phyloP scores from a whole-genome alignment of 179 eudicot genomes.

The Kewa caespitosa region DNA sequence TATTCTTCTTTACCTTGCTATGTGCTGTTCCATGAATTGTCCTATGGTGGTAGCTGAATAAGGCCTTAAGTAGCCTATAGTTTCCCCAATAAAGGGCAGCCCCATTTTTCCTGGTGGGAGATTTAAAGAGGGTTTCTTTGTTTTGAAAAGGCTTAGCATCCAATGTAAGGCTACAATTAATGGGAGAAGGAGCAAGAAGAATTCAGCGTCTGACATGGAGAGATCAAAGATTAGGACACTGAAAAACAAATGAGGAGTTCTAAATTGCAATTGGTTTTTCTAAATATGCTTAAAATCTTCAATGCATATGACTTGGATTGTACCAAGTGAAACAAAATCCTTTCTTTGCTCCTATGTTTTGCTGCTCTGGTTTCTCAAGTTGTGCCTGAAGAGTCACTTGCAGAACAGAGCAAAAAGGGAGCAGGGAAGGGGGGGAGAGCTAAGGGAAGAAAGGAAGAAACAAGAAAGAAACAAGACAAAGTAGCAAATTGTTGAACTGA shows the following conservation, averaged over 20 bases:
- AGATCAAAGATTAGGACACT: not conserved
- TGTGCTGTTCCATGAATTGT: constrained; percentile 90
- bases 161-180: constrained; percentile 40
- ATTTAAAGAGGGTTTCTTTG: constrained; percentile 44
- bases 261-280: not conserved
- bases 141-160: constrained; percentile 42
- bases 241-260: not conserved
- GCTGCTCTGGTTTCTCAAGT: constrained; percentile 12
- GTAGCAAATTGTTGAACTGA: constrained; percentile 28
- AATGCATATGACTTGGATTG: constrained; percentile 12
- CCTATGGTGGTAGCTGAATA: constrained; percentile 84
- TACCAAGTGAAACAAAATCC: constrained; percentile 9
- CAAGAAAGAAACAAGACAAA: constrained; percentile 24
- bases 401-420: constrained; percentile 22
- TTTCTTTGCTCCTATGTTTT: constrained; percentile 15
- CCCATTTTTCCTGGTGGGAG: constrained; percentile 95
- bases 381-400: constrained; percentile 18
- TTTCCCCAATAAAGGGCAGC: constrained; percentile 92
- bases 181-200: constrained; percentile 55
- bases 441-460: constrained; percentile 15
- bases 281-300: not conserved
- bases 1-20: constrained; percentile 50
- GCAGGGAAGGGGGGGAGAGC: constrained; percentile 7
- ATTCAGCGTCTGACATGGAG: constrained; percentile 73
- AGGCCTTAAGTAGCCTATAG: constrained; percentile 84